Evolutionary conservation across 306 rosid genomes (phyloP), one percentile per base, ranked within the genome.

Genomic region (Rosa lucieae): DNA sequence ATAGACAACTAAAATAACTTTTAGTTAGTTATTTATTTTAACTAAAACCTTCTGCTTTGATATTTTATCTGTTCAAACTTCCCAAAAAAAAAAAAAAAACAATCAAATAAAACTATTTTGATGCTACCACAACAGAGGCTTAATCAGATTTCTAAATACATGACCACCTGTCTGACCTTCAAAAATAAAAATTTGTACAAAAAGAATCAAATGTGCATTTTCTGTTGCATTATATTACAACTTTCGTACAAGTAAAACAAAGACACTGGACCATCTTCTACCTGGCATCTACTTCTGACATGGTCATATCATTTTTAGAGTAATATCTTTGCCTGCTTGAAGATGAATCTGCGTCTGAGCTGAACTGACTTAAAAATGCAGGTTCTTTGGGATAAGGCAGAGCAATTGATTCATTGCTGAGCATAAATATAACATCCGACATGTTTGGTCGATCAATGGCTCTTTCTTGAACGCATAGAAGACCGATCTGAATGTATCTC

Each of bases 381-480:
- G 80, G 81, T 77, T 77, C 75, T 53, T 23, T 77, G 0, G 81
- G 74, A 68, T 12, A 29, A 21, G 43, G 68, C 55, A 67, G 62
- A 51, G 56, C 35, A 37, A 52, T 14, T 23, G 75, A 13, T 77
- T 77, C 52, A 10, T 77, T 51, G 80, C 68, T 77, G 2, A 77
- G 74, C 67, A 53, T 40, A 23, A 17, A 67, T n/a, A 53, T 39
- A 15, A 68, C 44, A 37, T 77, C 81, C 0, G 75, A 68, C 67
- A 67, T 67, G 42, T 29, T 53, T 68, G 81, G 75, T 40, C 75
- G 14, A 55, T 77, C 55, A 17, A 49, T 3, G 3, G 81, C 75
- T 39, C 80, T 77, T 77, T 77, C 74, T 77, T 77, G 80, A 13
- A 77, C 80, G 18, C 80, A 77, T 18, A 77, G 55, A 26, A 77